These are phyloP conservation scores for Phytophthora podocarpi DNA, from an alignment of 352 stramenopile genomes.

Conservation along the genomic window DNA sequence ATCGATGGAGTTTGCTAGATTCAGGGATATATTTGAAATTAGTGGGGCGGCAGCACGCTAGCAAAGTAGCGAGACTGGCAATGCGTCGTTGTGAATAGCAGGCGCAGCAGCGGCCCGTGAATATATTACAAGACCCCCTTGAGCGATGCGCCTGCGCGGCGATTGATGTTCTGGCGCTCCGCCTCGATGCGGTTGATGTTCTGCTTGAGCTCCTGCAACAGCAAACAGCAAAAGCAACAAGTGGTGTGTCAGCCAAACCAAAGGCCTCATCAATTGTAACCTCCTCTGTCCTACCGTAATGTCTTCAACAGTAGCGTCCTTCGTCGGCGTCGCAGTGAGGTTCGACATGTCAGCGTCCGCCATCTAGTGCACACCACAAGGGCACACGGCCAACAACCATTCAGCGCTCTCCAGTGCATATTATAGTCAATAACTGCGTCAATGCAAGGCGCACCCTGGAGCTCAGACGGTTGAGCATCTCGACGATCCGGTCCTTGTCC, in stretches of 20 bases:
- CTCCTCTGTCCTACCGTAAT: conserved; percentile 46
- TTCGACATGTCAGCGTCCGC: conserved; percentile 89
- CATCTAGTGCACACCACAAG: conserved; percentile 72
- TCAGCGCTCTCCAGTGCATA: too few relatives aligned
- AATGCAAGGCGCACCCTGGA: conserved; percentile 51
- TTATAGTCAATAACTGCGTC: too few relatives aligned
- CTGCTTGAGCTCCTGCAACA: conserved; percentile 69
- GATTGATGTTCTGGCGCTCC: conserved; percentile 82
- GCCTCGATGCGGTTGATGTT: conserved; percentile 76
- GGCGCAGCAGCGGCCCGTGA: conserved; percentile 14
- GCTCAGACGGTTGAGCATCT: conserved; percentile 89
- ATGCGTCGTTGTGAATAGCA: conserved; percentile 5
- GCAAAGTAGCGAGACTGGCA: conserved; percentile 5
- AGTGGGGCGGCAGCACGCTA: conserved; percentile 12
- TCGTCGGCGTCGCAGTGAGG: conserved; percentile 77
- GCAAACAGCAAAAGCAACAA: conserved; percentile 1
- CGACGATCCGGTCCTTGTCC: conserved; percentile 86
- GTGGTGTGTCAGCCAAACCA: not conserved
- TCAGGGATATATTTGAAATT: conserved; percentile 32
- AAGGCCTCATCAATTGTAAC: too few relatives aligned
- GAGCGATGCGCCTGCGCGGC: conserved; percentile 75
- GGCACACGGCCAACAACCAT: too few relatives aligned
- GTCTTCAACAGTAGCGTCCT: conserved; percentile 77
- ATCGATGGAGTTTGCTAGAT: conserved; percentile 28
- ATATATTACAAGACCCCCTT: conserved; percentile 77